Conservation (phyloP, 192 early-diverging fungal species). For the Coemansia sp. region DNA sequence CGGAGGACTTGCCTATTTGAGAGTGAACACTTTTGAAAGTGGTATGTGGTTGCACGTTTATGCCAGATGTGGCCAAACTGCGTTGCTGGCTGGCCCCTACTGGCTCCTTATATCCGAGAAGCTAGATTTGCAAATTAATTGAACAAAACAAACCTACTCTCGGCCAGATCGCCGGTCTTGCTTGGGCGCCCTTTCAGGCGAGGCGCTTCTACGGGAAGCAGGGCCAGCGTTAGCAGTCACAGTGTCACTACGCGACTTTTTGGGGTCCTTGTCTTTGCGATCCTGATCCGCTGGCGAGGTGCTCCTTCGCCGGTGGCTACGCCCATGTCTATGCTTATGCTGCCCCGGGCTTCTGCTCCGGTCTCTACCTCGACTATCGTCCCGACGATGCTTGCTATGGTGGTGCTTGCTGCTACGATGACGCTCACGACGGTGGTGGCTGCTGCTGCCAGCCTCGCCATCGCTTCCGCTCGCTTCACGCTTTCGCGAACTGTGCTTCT, state of each 20-base stretch:
- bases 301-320: conserved; percentile 17
- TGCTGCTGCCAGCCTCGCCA: neutral
- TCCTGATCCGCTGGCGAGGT: conserved; percentile 7
- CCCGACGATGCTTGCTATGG: neutral
- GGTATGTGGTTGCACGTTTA: neutral
- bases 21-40: neutral
- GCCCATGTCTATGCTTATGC: conserved; percentile 5
- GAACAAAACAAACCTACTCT: neutral
- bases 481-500: conserved; percentile 3
- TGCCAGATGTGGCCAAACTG: neutral
- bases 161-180: neutral
- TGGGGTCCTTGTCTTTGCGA: neutral
- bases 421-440: conserved; percentile 1
- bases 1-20: neutral
- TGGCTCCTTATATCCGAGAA: neutral
- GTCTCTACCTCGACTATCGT: conserved; percentile 6
- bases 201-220: conserved; percentile 1
- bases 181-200: conserved; percentile 1
- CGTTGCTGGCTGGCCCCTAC: neutral
- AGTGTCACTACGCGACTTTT: neutral
- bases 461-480: conserved; percentile 3
- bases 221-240: neutral
- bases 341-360: neutral
- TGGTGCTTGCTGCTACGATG: conserved; percentile 5
- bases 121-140: neutral